Evolutionary conservation across 257 asterid genomes (phyloP).

Genomic region (Gentiana straminea): DNA sequence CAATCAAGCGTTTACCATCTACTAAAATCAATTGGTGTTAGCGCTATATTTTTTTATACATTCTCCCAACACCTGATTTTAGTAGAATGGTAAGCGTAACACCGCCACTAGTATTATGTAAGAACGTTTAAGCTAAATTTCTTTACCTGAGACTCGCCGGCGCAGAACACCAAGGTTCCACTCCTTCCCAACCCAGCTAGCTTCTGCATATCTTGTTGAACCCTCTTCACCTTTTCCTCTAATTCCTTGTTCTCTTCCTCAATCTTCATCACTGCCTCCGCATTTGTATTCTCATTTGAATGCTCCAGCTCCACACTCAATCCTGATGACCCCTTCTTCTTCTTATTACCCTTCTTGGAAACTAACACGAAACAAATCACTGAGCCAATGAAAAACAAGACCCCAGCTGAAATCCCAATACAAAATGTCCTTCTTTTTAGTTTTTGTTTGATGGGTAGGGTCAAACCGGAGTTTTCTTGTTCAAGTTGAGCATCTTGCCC

Average conservation of each 20-base stretch:
- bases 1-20: too few relatives aligned
- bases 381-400: constrained; percentile 28
- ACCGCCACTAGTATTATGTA: too few relatives aligned
- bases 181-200: constrained; percentile 42
- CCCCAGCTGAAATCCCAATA: constrained; percentile 42
- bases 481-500: constrained; percentile 28
- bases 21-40: too few relatives aligned
- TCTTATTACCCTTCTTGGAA: constrained; percentile 11
- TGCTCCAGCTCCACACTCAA: constrained; percentile 17
- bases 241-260: constrained; percentile 60
- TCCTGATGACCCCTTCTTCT: neutral
- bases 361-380: constrained; percentile 22
- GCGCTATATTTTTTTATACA: too few relatives aligned
- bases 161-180: constrained; percentile 74
- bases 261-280: constrained; percentile 57
- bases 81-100: too few relatives aligned
- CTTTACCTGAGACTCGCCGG: constrained; percentile 62
- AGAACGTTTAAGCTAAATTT: too few relatives aligned
- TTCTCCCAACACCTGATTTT: too few relatives aligned
- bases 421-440: constrained; percentile 31
- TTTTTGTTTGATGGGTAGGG: constrained; percentile 8
- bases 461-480: constrained; percentile 8
- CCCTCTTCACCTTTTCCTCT: constrained; percentile 60
- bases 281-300: constrained; percentile 38
- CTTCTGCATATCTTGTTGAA: constrained; percentile 38